Percentiles rank a stretch among this genome's conserved stretches.
phyloP scores from a whole-genome alignment of 352 stramenopile genomes.

The Globisporangium paddicum region DNA sequence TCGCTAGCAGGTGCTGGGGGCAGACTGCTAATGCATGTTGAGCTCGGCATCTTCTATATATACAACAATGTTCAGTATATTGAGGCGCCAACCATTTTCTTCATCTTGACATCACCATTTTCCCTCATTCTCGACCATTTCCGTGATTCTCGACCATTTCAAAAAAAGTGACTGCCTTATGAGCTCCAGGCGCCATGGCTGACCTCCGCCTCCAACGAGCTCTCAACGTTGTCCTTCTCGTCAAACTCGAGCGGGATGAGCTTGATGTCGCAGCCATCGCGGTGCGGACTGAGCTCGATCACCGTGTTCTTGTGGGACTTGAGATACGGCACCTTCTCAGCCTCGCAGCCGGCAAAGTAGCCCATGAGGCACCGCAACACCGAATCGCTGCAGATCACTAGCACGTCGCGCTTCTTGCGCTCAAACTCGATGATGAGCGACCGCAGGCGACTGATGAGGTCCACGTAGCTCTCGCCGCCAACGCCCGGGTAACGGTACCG shows the following conservation, averaged over 20 bases:
- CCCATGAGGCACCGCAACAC: conserved; percentile 74
- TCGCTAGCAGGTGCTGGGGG: not conserved
- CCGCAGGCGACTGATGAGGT: conserved; percentile 90
- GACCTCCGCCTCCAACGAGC: not conserved
- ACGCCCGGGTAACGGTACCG: conserved; percentile 88
- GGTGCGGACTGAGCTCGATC: conserved; percentile 77
- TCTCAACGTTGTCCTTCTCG: conserved; percentile 11
- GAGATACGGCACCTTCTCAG: conserved; percentile 65
- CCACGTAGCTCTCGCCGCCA: conserved; percentile 91
- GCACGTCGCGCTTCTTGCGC: conserved; percentile 83
- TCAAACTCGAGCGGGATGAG: conserved; percentile 68
- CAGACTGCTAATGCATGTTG: not conserved
- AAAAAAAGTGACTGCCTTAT: not conserved
- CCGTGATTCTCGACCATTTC: not conserved
- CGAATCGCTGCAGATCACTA: conserved; percentile 84
- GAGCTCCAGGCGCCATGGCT: not conserved
- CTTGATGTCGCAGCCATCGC: conserved; percentile 82
- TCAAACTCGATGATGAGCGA: conserved; percentile 93
- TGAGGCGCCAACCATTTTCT: not conserved
- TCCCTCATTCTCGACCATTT: not conserved
- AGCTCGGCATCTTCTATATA: not conserved
- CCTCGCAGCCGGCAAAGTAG: conserved; percentile 75
- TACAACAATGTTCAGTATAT: not conserved
- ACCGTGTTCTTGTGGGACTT: conserved; percentile 67
- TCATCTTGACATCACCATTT: not conserved